Conservation (phyloP, 164 flowering plant species). For the Aristolochia californica region DNA sequence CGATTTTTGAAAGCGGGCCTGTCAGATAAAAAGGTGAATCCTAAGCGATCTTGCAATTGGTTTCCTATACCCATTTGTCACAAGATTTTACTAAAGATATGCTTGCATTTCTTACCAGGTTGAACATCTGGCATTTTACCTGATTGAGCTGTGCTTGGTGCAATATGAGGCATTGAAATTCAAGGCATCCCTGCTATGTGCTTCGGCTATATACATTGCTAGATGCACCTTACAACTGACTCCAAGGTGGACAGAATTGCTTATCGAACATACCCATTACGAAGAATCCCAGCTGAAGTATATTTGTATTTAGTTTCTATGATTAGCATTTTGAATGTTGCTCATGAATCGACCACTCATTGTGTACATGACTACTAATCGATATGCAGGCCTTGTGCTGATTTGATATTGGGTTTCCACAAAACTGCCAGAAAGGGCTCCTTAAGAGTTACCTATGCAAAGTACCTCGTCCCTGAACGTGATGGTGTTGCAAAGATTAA, state of each 20-base stretch:
- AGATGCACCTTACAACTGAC: slow-evolving; percentile 28
- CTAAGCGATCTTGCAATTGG: neutral
- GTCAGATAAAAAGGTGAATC: slow-evolving; percentile 45
- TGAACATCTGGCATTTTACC: slow-evolving; percentile 69
- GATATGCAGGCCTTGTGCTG: slow-evolving; percentile 47
- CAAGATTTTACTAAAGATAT: neutral
- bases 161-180: slow-evolving; percentile 64
- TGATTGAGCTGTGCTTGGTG: slow-evolving; percentile 65
- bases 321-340: neutral
- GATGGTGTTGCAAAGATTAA: slow-evolving; percentile 46
- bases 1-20: slow-evolving; percentile 88
- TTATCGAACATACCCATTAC: slow-evolving; percentile 48
- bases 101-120: slow-evolving; percentile 30
- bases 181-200: slow-evolving; percentile 76
- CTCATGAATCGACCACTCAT: neutral
- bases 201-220: too few relatives aligned
- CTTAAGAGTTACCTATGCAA: slow-evolving; percentile 61
- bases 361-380: neutral
- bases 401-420: slow-evolving; percentile 56
- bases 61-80: neutral
- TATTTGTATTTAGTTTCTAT: neutral
- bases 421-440: slow-evolving; percentile 33
- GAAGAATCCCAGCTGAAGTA: slow-evolving; percentile 59
- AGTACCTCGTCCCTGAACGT: slow-evolving; percentile 31
- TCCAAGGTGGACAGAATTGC: slow-evolving; percentile 77